A percentile compares a stretch with the other conserved stretches of the same genome.
Evolutionary conservation across 2,329 filamentous ascomycete species (phyloP).

Genomic region (Coniochaeta pulveracea): DNA sequence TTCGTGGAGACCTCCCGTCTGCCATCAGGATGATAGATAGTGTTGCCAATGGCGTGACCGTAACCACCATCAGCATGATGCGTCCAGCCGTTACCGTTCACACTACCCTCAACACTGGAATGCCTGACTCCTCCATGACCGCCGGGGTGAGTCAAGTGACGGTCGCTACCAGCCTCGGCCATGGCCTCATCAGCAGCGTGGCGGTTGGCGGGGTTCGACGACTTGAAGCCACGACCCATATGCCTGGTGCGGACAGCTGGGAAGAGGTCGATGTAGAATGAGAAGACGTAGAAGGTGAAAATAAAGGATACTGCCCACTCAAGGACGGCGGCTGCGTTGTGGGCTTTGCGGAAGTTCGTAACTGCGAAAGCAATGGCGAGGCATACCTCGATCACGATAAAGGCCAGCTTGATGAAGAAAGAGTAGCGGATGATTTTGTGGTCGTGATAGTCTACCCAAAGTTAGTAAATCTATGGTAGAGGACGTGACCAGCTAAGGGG

Average conservation of each 20-base stretch:
- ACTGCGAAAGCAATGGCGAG: constrained; percentile 66
- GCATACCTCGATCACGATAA: constrained; percentile 68
- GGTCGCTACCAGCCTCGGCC: constrained; percentile 5
- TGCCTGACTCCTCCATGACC: no score
- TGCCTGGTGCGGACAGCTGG: constrained; percentile 54
- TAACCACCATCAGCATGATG: no score
- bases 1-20: no score
- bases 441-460: constrained; percentile 53
- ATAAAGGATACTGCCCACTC: constrained; percentile 74
- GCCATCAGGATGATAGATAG: no score
- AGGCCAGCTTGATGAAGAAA: constrained; percentile 79
- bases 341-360: constrained; percentile 32
- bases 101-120: no score
- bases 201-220: constrained; percentile 5
- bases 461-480: background rate
- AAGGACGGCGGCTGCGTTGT: constrained; percentile 63
- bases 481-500: background rate
- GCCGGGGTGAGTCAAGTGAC: no score
- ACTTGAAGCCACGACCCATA: constrained; percentile 5
- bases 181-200: constrained; percentile 3
- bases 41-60: no score
- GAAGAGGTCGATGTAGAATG: constrained; percentile 77
- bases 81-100: no score
- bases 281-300: constrained; percentile 80
- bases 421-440: constrained; percentile 63